A percentile compares a stretch with the other conserved stretches of the same genome.
Conservation (phyloP, 2,329 filamentous ascomycete species). For the Fusarium beomiforme region DNA sequence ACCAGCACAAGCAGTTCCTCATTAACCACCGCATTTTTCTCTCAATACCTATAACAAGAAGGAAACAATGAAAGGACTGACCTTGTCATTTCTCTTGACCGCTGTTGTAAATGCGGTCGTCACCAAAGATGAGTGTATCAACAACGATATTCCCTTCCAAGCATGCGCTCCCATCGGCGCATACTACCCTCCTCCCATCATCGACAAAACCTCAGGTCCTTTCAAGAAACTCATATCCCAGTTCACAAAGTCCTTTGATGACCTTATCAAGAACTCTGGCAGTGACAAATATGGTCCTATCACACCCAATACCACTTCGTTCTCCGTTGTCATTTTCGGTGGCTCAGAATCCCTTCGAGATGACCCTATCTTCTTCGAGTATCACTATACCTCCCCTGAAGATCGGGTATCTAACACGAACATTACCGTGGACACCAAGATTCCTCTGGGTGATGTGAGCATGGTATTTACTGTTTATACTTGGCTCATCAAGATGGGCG, state of each 20-base stretch:
- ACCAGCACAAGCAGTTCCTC: neutral
- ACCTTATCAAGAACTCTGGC: slow-evolving; percentile 13
- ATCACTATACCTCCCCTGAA: slow-evolving; percentile 34
- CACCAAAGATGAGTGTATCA: neutral
- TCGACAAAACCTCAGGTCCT: slow-evolving; percentile 1
- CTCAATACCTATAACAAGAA: fast-evolving
- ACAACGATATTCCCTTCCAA: slow-evolving; percentile 22
- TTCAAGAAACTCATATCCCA: neutral
- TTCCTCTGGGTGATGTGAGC: slow-evolving; percentile 45
- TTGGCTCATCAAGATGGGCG: slow-evolving; percentile 45
- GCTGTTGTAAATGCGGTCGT: neutral
- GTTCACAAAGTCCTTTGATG: slow-evolving; percentile 25
- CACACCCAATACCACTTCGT: slow-evolving; percentile 27
- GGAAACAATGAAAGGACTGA: neutral
- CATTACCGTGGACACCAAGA: slow-evolving; percentile 37
- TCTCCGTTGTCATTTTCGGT: slow-evolving; percentile 33
- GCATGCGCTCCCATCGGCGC: slow-evolving; percentile 34
- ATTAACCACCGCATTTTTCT: neutral
- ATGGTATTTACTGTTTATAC: slow-evolving; percentile 48
- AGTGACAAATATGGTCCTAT: slow-evolving; percentile 34
- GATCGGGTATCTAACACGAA: slow-evolving; percentile 14
- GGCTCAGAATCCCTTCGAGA: slow-evolving; percentile 6
- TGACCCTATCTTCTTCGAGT: slow-evolving; percentile 32
- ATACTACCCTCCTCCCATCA: slow-evolving; percentile 33
- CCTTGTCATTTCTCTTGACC: neutral